Base-by-base conservation (phyloP, 768 basidiomycete species). In the Dentipellis fragilis region DNA sequence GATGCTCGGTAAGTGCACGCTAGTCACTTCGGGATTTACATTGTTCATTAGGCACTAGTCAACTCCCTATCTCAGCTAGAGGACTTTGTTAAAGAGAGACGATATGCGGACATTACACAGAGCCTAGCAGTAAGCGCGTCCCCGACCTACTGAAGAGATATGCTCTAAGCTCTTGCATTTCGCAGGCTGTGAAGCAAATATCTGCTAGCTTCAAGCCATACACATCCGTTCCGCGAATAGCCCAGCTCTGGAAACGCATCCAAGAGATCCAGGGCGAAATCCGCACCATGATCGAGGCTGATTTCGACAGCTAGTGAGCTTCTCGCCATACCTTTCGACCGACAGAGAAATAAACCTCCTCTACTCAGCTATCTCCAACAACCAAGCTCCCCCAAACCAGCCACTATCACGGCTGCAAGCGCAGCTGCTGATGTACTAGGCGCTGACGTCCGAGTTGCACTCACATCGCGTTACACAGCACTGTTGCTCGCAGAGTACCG, bases 401-500 rank as follows among this genome's bases (percentile, higher is more conserved):
- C 78, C 5, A 74, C 82, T 0, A 83, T 97, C 38, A 73, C 79
- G 2, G 89, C 94, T 55, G 94, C 91, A 0, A 95, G 93, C 65
- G 71, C 80, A n/a, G 91, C 91, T 2, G 81, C 92, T 5, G 94
- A 98, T 64, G 85, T 93, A 0, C 74, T 98, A 0, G 94, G 94
- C 1, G 71, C 75, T 5, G 95, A 98, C 57, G 85, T 91, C 57
- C 85, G 89, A 66, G 74, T 68, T 10, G 84, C 88, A 55, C 78
- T 96, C 54, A 76, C 98, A 11, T 90, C 94, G 52, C 85, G 93
- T 52, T 96, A 96, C 64, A 84, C 91, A 19, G 81, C 87, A 10
- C 77, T 94, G 14, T 91, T 96, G 62, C 77, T 99, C 22, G 91
- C 92, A 66, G 96, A 98, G 67, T 99, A 98, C 67, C 85, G 93